phyloP scores from a whole-genome alignment of 148 eudicot species.

The Nyssa sinensis region DNA sequence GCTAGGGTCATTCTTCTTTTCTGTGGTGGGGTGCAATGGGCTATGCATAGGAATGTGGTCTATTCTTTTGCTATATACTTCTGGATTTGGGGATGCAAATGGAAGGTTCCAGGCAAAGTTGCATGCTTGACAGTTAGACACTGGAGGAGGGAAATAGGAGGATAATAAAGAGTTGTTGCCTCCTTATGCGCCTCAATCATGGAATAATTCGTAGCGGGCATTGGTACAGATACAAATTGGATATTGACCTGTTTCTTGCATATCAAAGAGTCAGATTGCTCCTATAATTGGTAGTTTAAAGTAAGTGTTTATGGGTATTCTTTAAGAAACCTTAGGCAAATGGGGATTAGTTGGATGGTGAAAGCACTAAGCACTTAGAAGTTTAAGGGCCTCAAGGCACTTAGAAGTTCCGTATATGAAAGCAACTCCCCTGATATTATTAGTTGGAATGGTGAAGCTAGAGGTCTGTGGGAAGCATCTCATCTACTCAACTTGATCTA shows the following conservation, averaged over 20 bases:
- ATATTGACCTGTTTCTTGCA: neutral
- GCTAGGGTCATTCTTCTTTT: neutral
- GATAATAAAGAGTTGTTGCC: neutral
- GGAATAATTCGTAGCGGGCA: neutral
- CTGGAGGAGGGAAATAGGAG: neutral
- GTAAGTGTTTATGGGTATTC: neutral
- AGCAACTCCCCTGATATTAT: neutral
- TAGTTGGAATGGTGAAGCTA: neutral
- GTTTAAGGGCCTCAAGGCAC: neutral
- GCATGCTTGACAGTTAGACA: neutral
- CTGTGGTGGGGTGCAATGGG: neutral
- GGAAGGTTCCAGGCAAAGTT: neutral
- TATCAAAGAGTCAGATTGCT: too few relatives aligned
- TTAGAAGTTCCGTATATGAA: neutral
- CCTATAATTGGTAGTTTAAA: neutral
- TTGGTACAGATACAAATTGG: neutral
- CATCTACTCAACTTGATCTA: too few relatives aligned
- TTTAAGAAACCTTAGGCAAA: neutral
- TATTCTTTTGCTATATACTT: neutral
- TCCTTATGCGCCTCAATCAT: neutral
- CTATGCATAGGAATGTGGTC: neutral
- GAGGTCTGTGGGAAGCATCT: neutral
- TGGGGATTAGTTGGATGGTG: neutral
- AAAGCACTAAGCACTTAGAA: neutral
- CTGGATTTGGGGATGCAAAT: neutral